These are phyloP conservation scores for Apiospora marii DNA, from an alignment of 2,329 filamentous ascomycete genomes.

Conservation along the genomic window DNA sequence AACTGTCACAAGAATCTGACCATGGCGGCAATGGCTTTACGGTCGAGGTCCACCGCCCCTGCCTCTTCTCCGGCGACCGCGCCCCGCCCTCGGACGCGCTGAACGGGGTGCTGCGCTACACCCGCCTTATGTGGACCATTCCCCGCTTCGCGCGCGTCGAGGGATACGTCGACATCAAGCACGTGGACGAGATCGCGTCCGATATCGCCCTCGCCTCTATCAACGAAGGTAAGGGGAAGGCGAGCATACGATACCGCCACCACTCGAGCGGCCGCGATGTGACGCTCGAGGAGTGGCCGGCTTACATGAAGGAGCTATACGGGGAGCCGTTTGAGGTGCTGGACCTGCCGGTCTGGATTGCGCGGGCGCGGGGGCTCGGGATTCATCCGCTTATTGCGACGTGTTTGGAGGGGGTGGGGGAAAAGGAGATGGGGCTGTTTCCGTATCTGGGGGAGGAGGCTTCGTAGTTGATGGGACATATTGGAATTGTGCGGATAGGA, in stretches of 20 bases:
- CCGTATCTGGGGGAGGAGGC: constrained; percentile 1
- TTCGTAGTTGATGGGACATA: too few species aligned
- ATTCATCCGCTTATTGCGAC: constrained; percentile 21
- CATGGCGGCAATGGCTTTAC: constrained; percentile 21
- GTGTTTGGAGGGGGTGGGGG: constrained; percentile 16
- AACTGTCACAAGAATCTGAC: too few species aligned
- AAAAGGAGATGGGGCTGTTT: constrained; percentile 23
- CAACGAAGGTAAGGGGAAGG: background rate
- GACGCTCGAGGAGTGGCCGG: constrained; percentile 1
- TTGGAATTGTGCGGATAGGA: too few species aligned
- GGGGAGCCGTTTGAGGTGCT: constrained; percentile 18
- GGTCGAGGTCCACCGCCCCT: constrained; percentile 22
- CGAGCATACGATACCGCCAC: background rate
- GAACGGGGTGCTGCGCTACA: constrained; percentile 26
- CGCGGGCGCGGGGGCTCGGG: background rate
- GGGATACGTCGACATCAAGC: background rate
- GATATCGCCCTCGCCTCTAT: background rate
- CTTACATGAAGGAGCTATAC: constrained; percentile 14
- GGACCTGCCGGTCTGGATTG: constrained; percentile 22
- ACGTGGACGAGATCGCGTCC: background rate
- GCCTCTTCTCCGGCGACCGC: constrained; percentile 22
- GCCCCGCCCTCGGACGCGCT: constrained; percentile 25
- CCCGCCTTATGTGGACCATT: constrained; percentile 13
- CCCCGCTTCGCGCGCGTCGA: background rate
- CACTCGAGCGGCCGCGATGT: background rate